Conservation (phyloP, 768 basidiomycete genomes). For the Gyrodon lividus region DNA sequence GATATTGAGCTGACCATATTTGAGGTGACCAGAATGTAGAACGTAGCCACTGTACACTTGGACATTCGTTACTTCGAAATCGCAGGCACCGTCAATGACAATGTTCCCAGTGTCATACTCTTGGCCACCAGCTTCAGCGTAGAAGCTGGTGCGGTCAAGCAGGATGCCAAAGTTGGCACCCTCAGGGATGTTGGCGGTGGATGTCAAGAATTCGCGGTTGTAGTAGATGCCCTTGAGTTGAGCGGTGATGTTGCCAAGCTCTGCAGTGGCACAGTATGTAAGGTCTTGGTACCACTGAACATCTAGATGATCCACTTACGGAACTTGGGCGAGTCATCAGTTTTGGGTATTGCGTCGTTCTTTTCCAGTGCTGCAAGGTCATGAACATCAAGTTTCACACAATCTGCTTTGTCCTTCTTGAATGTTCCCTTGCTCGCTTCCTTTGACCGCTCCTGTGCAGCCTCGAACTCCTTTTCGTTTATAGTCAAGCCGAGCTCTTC, state of each 20-base stretch:
- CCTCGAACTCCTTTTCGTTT: constrained; percentile 87
- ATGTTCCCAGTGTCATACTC: constrained; percentile 96
- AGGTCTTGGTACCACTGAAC: background rate
- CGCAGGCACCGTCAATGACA: constrained; percentile 84
- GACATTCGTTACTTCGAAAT: constrained; percentile 92
- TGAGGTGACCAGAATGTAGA: constrained; percentile 85
- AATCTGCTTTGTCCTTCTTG: constrained; percentile 66
- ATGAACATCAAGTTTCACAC: constrained; percentile 93
- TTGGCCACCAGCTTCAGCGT: constrained; percentile 96
- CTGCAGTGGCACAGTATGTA: constrained; percentile 38
- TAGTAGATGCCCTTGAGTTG: constrained; percentile 83
- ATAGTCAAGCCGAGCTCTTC: constrained; percentile 84
- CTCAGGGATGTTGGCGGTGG: constrained; percentile 66
- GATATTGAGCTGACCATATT: constrained; percentile 80
- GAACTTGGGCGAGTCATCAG: constrained; percentile 91
- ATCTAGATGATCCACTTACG: constrained; percentile 46
- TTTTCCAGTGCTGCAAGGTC: constrained; percentile 86
- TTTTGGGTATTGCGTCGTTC: constrained; percentile 76
- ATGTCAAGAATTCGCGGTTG: constrained; percentile 68
- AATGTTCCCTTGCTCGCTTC: constrained; percentile 85
- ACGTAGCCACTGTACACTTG: constrained; percentile 96
- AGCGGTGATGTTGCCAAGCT: constrained; percentile 72
- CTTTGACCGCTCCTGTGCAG: constrained; percentile 83
- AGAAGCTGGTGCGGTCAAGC: constrained; percentile 92
- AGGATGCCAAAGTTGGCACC: constrained; percentile 77